Evolutionary conservation across 2,329 filamentous ascomycete species (phyloP).

Genomic region (Colletotrichum magnum): DNA sequence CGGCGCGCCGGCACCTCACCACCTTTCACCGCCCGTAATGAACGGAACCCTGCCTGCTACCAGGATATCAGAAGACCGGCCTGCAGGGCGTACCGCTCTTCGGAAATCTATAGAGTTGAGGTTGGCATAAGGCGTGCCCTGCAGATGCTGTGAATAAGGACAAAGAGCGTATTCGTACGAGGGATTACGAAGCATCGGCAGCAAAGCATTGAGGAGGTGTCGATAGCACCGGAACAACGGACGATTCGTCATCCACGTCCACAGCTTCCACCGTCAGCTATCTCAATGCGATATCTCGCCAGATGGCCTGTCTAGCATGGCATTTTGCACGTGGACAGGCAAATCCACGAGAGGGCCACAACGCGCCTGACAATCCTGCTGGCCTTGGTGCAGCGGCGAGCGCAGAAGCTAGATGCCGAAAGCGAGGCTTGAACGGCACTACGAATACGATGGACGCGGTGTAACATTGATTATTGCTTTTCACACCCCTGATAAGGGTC

Average conservation of each 20-base stretch:
- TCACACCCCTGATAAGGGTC: neutral
- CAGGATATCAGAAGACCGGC: too few relatives aligned
- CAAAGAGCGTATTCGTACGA: too few relatives aligned
- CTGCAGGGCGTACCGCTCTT: too few relatives aligned
- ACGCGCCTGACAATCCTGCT: conserved; percentile 4
- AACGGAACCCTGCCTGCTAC: neutral
- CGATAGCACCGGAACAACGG: too few relatives aligned
- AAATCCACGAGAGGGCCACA: neutral
- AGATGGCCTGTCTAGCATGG: neutral
- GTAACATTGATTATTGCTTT: conserved; percentile 9
- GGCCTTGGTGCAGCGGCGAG: neutral
- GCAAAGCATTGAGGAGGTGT: neutral
- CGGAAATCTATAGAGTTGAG: too few relatives aligned
- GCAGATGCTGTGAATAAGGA: too few relatives aligned
- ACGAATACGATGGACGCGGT: conserved; percentile 8
- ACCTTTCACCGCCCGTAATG: conserved; percentile 16
- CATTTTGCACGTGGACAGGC: conserved; percentile 16
- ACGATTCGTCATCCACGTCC: too few relatives aligned
- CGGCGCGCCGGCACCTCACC: conserved; percentile 27
- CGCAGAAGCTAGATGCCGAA: conserved; percentile 17
- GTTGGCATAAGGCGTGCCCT: too few relatives aligned
- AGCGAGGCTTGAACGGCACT: conserved; percentile 13
- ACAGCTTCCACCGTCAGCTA: too few relatives aligned
- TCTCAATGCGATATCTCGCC: too few relatives aligned
- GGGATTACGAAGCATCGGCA: neutral